Percentiles rank a stretch among this genome's conserved stretches.
Evolutionary conservation across 2,329 filamentous ascomycete genomes (phyloP).

Genomic region (Penicillium concentricum): DNA sequence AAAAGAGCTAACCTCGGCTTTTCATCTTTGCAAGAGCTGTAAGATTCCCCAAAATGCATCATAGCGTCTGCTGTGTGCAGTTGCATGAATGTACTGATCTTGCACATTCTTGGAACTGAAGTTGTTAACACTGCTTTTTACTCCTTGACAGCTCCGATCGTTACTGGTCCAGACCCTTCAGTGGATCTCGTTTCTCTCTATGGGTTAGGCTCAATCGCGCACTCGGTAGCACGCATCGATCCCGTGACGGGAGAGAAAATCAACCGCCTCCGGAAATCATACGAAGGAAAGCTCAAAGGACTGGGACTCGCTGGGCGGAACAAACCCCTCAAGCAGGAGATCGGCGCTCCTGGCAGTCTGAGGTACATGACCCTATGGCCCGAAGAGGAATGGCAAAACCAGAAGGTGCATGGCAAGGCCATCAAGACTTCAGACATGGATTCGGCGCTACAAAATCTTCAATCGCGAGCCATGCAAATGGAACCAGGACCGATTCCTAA

Average conservation of each 20-base stretch:
- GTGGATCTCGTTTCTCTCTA: slow-evolving; percentile 62
- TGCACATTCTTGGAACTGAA: slow-evolving; percentile 31
- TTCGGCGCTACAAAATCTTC: slow-evolving; percentile 42
- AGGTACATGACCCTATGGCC: slow-evolving; percentile 47
- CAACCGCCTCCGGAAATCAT: slow-evolving; percentile 60
- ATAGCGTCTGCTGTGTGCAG: slow-evolving; percentile 30
- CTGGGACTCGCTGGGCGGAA: slow-evolving; percentile 49
- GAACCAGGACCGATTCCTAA: slow-evolving; percentile 48
- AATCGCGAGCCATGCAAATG: slow-evolving; percentile 48
- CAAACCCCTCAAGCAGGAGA: slow-evolving; percentile 47
- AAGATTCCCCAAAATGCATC: slow-evolving; percentile 47
- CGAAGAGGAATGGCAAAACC: slow-evolving; percentile 52
- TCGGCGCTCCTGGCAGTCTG: slow-evolving; percentile 39
- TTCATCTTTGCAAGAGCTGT: slow-evolving; percentile 52
- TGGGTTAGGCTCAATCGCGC: slow-evolving; percentile 55
- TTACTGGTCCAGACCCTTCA: slow-evolving; percentile 56
- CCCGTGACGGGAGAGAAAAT: slow-evolving; percentile 64
- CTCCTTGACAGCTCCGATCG: slow-evolving; percentile 43
- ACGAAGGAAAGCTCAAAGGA: slow-evolving; percentile 52
- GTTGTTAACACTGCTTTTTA: slow-evolving; percentile 45
- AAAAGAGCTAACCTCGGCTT: slow-evolving; percentile 47
- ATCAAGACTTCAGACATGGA: slow-evolving; percentile 46
- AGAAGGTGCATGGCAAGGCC: slow-evolving; percentile 48
- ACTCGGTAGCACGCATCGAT: slow-evolving; percentile 59
- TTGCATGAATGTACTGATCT: slow-evolving; percentile 29